Evolutionary conservation across 768 basidiomycete species (phyloP).

Genomic region (Pleurotus salmoneostramineus): DNA sequence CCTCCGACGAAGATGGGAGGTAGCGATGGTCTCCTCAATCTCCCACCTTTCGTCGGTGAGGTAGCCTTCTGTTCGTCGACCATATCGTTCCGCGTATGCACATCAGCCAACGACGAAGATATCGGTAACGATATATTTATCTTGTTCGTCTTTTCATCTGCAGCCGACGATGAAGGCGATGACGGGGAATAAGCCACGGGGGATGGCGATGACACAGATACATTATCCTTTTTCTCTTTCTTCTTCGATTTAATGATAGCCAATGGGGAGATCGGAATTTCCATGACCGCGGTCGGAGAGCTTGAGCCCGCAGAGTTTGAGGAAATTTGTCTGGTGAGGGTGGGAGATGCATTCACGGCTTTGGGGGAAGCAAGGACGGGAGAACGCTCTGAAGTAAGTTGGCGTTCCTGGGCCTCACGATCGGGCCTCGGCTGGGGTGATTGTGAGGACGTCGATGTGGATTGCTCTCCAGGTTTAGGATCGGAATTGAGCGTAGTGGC

Average conservation of each 20-base stretch:
- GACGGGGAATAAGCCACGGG: not conserved
- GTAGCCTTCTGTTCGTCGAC: not conserved
- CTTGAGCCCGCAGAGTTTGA: too few species aligned
- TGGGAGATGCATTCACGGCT: too few species aligned
- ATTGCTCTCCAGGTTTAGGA: not conserved
- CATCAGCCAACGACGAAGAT: not conserved
- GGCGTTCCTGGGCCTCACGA: constrained; percentile 11
- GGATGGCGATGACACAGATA: too few species aligned
- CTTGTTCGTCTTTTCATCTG: not conserved
- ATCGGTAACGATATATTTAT: not conserved
- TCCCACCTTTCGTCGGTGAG: not conserved
- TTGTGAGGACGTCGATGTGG: constrained; percentile 1
- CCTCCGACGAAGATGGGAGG: constrained; percentile 1
- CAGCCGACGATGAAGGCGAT: not conserved
- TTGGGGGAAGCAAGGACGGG: not conserved
- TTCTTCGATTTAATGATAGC: too few species aligned
- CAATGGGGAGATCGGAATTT: too few species aligned
- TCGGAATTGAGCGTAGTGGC: constrained; percentile 27
- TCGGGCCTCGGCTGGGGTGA: constrained; percentile 14
- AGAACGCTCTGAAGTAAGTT: not conserved
- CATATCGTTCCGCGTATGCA: not conserved
- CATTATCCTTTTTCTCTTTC: too few species aligned
- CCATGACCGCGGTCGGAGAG: too few species aligned
- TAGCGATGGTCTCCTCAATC: not conserved
- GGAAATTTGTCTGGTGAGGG: too few species aligned